A percentile compares a stretch with the other conserved stretches of the same genome.
phyloP scores from a whole-genome alignment of 139 green algal species.

The Coccomyxa sp. region DNA sequence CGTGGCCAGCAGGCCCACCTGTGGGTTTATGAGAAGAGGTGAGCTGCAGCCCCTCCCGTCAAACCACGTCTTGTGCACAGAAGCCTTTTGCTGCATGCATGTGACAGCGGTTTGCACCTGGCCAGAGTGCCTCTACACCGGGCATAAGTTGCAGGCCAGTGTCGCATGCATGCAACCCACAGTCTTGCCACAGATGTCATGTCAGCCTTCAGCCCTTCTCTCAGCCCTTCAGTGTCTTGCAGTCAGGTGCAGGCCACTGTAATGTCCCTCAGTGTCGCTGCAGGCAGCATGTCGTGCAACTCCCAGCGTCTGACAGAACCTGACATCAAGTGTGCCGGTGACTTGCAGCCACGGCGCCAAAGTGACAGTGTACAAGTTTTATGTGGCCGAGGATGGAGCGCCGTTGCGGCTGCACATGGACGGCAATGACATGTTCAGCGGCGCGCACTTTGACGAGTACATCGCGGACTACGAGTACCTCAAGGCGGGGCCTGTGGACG shows the following conservation, averaged over 20 bases:
- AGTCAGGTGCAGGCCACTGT: no score
- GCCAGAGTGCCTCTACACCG: no score
- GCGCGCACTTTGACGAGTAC: slow-evolving; percentile 41
- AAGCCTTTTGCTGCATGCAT: not conserved
- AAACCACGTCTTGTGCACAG: not conserved
- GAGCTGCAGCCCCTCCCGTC: not conserved
- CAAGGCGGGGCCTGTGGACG: slow-evolving; percentile 9
- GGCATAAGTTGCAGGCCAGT: no score
- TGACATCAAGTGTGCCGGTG: no score
- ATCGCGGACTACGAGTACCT: slow-evolving; percentile 28
- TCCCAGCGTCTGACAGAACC: no score
- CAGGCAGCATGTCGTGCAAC: no score
- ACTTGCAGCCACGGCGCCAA: slow-evolving; percentile 30
- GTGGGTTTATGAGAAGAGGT: slow-evolving; percentile 16
- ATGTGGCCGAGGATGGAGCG: slow-evolving; percentile 2
- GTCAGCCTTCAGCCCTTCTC: no score
- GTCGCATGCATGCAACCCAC: no score
- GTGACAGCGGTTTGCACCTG: no score
- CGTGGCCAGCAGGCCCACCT: slow-evolving; percentile 1
- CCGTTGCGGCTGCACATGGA: slow-evolving; percentile 42
- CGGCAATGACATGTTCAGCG: slow-evolving; percentile 30
- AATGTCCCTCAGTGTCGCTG: no score
- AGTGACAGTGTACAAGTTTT: slow-evolving; percentile 28
- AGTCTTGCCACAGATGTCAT: no score
- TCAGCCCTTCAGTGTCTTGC: no score